These are phyloP conservation scores for Russula olivacea DNA, from an alignment of 768 basidiomycete genomes.

Conservation along the genomic window DNA sequence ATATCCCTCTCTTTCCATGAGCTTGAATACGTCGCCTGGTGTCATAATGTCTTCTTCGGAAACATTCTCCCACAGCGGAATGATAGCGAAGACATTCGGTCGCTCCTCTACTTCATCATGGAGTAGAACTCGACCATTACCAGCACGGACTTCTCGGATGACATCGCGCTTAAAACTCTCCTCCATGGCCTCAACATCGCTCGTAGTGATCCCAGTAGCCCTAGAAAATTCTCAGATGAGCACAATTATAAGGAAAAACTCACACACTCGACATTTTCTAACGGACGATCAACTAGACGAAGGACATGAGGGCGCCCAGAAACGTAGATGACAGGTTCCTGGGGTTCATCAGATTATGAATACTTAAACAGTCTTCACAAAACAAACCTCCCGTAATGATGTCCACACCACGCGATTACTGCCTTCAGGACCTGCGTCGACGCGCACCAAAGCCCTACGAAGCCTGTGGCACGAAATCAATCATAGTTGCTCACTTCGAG, in stretches of 20 bases:
- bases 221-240: constrained; percentile 35
- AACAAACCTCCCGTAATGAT: constrained; percentile 75
- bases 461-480: constrained; percentile 41
- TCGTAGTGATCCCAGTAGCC: constrained; percentile 89
- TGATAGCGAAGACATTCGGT: constrained; percentile 82
- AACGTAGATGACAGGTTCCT: constrained; percentile 93
- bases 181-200: constrained; percentile 90
- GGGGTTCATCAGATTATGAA: constrained; percentile 16
- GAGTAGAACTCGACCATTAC: constrained; percentile 73
- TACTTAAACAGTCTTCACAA: constrained; percentile 18
- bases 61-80: constrained; percentile 92
- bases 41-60: constrained; percentile 80
- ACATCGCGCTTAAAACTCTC: constrained; percentile 82
- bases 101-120: constrained; percentile 96
- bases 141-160: constrained; percentile 66
- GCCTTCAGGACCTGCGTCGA: constrained; percentile 78
- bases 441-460: constrained; percentile 67
- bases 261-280: constrained; percentile 90
- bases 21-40: constrained; percentile 72
- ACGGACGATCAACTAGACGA: constrained; percentile 76
- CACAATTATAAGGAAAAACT: not conserved
- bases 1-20: constrained; percentile 72
- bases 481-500: constrained; percentile 4
- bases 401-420: constrained; percentile 82
- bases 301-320: constrained; percentile 86